These are phyloP conservation scores for rapeseed (Brassica napus) DNA, from an alignment of 345 rosid species.

Conservation along the genomic window DNA sequence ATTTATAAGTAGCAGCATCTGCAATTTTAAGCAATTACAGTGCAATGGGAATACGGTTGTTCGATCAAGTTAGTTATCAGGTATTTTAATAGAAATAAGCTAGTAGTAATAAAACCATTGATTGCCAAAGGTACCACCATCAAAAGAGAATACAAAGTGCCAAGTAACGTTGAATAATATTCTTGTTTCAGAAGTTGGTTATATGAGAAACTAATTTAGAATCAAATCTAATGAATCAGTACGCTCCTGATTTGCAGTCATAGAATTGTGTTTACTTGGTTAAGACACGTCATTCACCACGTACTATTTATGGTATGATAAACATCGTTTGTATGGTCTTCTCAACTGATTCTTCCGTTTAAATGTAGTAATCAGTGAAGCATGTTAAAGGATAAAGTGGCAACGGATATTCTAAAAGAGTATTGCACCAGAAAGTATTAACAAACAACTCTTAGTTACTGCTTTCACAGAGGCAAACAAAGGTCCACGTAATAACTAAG, in stretches of 20 bases:
- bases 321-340: conserved; percentile 21
- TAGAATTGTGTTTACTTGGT: conserved; percentile 13
- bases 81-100: not conserved
- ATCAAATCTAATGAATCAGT: conserved; percentile 23
- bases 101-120: conserved; percentile 5
- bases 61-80: conserved; percentile 1
- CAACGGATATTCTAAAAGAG: conserved; percentile 24
- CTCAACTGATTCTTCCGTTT: not conserved
- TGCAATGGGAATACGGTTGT: conserved; percentile 2
- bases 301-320: not conserved
- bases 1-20: conserved; percentile 23
- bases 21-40: conserved; percentile 20
- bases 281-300: not conserved
- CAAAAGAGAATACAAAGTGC: conserved; percentile 12
- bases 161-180: conserved; percentile 1
- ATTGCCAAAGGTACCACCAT: conserved; percentile 10
- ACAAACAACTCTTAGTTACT: conserved; percentile 19
- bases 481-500: conserved; percentile 19
- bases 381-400: conserved; percentile 9
- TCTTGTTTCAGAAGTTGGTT: conserved; percentile 1
- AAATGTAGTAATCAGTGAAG: conserved; percentile 17
- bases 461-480: conserved; percentile 14
- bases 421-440: conserved; percentile 12
- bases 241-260: conserved; percentile 11
- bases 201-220: conserved; percentile 10